Conservation (phyloP, 2,329 filamentous ascomycete genomes). For the Dactylellina leptospora region DNA sequence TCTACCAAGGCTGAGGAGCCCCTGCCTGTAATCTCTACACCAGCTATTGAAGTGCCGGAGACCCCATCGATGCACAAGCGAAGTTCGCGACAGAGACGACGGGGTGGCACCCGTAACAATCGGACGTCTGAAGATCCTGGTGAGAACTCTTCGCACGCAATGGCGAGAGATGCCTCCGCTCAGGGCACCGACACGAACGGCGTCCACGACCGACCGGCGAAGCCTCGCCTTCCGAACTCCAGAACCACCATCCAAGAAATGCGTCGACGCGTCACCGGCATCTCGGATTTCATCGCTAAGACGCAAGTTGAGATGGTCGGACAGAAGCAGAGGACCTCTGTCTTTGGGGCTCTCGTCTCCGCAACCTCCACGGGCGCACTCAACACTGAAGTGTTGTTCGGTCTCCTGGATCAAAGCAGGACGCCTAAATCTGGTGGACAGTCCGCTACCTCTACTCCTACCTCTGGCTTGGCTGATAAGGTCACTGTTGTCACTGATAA, state of each 20-base stretch:
- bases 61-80: constrained; percentile 57
- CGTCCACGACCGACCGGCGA: constrained; percentile 67
- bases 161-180: constrained; percentile 60
- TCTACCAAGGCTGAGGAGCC: constrained; percentile 41
- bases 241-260: constrained; percentile 88
- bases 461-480: constrained; percentile 55
- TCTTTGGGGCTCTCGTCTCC: constrained; percentile 36
- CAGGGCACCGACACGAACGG: constrained; percentile 59
- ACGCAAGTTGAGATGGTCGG: constrained; percentile 87
- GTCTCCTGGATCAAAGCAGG: constrained; percentile 58
- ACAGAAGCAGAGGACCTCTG: constrained; percentile 59
- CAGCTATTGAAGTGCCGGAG: constrained; percentile 49
- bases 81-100: constrained; percentile 57
- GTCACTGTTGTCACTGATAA: constrained; percentile 55
- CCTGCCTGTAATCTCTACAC: constrained; percentile 42
- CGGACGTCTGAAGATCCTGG: constrained; percentile 59
- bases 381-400: constrained; percentile 62
- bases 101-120: constrained; percentile 61
- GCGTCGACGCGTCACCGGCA: constrained; percentile 81
- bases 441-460: constrained; percentile 55
- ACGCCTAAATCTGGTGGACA: constrained; percentile 58
- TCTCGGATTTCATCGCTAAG: constrained; percentile 87
- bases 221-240: constrained; percentile 66
- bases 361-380: constrained; percentile 33
- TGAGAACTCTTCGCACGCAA: constrained; percentile 61